Evolutionary conservation across 139 green algal genomes (phyloP).

Genomic region (Zygnema cylindricum): DNA sequence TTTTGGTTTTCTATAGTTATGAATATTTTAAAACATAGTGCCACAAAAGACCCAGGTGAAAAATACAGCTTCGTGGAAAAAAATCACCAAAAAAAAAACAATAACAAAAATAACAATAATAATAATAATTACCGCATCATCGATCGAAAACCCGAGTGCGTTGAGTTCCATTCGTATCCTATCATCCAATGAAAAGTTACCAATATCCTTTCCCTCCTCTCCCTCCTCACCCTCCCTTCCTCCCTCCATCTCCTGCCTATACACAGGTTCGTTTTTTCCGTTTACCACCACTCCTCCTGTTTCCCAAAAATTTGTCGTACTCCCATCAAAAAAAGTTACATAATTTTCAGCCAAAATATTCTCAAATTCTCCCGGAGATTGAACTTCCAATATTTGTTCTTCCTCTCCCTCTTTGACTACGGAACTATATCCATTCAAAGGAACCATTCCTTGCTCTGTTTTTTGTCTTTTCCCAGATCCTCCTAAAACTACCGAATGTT

Average conservation of each 20-base stretch:
- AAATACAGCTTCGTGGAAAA: no score
- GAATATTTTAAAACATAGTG: no score
- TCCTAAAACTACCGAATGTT: not conserved
- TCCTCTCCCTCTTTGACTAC: not conserved
- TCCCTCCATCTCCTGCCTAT: not conserved
- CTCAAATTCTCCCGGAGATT: not conserved
- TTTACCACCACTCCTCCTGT: not conserved
- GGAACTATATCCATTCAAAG: not conserved
- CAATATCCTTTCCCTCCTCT: not conserved
- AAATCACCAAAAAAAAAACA: no score
- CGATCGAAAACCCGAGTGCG: not conserved
- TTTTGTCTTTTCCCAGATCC: not conserved
- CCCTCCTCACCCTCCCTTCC: not conserved
- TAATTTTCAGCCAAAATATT: not conserved
- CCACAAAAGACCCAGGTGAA: no score
- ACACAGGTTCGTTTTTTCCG: not conserved
- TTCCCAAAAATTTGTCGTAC: no score
- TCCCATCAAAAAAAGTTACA: not conserved
- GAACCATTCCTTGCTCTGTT: not conserved
- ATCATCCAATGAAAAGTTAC: not conserved
- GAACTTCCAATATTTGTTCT: not conserved
- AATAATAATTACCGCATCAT: not conserved
- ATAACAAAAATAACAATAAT: no score
- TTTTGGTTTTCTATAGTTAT: no score
- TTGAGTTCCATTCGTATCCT: not conserved